Conservation (phyloP, 768 basidiomycete genomes). For the Suillus discolor region DNA sequence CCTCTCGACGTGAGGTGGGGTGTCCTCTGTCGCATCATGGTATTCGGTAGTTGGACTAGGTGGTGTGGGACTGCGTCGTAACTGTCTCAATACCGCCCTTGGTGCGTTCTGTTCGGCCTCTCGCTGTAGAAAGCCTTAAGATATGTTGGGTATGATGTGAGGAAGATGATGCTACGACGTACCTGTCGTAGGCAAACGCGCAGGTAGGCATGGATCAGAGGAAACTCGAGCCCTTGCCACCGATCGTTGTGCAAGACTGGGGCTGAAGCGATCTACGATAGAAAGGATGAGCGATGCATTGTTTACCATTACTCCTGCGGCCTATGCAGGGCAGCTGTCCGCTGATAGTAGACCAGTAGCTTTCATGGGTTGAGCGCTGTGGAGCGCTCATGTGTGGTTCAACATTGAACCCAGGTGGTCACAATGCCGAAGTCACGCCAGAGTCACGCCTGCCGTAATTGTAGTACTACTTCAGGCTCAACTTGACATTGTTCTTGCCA, state of each 20-base stretch:
- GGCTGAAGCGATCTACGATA: conserved; percentile 30
- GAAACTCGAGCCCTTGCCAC: conserved; percentile 41
- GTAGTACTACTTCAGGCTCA: no score
- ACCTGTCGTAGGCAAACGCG: conserved; percentile 71
- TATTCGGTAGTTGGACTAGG: conserved; percentile 25
- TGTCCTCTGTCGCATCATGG: conserved; percentile 24
- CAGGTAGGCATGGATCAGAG: conserved; percentile 63
- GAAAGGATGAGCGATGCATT: conserved; percentile 41
- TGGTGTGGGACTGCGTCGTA: conserved; percentile 48
- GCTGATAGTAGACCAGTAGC: neutral
- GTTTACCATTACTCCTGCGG: conserved; percentile 46
- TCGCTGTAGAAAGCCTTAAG: conserved; percentile 66
- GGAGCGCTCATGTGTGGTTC: neutral
- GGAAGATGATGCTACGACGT: conserved; percentile 25
- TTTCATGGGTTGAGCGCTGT: neutral
- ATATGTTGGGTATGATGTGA: conserved; percentile 24
- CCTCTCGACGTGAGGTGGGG: conserved; percentile 14
- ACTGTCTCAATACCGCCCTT: conserved; percentile 55
- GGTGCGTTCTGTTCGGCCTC: conserved; percentile 68
- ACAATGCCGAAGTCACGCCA: neutral
- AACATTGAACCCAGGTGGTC: neutral
- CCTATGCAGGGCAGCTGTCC: conserved; percentile 1
- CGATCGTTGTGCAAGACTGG: conserved; percentile 23
- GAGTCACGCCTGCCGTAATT: neutral
- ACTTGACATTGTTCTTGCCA: neutral